A percentile compares a stretch with the other conserved stretches of the same genome.
Evolutionary conservation across 2,329 filamentous ascomycete genomes (phyloP).

Genomic region (Periconia sp.): DNA sequence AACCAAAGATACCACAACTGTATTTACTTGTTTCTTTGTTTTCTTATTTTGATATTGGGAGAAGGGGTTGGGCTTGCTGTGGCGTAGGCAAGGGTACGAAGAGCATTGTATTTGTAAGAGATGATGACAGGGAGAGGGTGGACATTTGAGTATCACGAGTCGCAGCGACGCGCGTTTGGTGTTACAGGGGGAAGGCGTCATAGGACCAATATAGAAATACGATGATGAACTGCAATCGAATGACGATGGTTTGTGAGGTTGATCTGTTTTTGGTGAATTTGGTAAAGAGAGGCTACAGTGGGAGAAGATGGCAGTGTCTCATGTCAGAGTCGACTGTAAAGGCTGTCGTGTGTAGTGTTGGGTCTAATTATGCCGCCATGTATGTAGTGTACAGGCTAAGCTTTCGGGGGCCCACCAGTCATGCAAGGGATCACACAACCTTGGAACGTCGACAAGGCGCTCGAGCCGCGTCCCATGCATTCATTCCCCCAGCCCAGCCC

Average conservation of each 20-base stretch:
- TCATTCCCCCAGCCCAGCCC: neutral
- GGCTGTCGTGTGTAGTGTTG: too few relatives aligned
- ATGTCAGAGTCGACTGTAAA: too few relatives aligned
- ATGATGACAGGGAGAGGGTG: slow-evolving; percentile 4
- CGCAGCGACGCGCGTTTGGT: slow-evolving; percentile 11
- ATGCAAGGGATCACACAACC: neutral
- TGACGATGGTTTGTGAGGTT: neutral
- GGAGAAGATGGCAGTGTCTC: too few relatives aligned
- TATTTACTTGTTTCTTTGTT: slow-evolving; percentile 6
- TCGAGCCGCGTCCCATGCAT: neutral
- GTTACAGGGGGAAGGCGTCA: neutral
- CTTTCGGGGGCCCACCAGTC: neutral
- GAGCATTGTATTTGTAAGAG: slow-evolving; percentile 12
- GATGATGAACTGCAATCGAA: neutral
- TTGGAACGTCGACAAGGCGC: neutral
- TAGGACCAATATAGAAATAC: neutral
- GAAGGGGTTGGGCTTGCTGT: neutral
- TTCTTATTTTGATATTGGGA: neutral
- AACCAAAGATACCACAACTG: slow-evolving; percentile 1
- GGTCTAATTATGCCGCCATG: too few relatives aligned
- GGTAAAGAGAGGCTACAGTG: too few relatives aligned
- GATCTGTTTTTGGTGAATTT: too few relatives aligned
- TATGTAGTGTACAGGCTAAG: too few relatives aligned
- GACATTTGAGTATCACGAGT: neutral
- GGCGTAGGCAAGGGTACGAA: neutral